Conservation (phyloP, 2,329 filamentous ascomycete genomes). For the Fusarium sp. region DNA sequence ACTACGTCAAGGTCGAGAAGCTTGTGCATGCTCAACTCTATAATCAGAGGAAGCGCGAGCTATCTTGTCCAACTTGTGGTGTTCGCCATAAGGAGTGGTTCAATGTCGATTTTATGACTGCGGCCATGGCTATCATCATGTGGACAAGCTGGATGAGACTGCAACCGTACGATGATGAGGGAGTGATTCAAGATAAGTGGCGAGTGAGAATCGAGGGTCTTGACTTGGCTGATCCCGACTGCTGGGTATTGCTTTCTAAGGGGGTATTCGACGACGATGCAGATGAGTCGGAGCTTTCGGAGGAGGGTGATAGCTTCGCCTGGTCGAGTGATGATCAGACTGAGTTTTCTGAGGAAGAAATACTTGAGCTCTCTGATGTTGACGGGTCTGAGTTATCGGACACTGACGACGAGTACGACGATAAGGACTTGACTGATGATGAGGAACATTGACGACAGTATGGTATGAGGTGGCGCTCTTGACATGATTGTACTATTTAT, state of each 20-base stretch:
- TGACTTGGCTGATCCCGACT: slow-evolving; percentile 46
- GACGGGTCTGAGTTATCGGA: slow-evolving; percentile 9
- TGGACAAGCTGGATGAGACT: slow-evolving; percentile 50
- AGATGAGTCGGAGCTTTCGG: slow-evolving; percentile 31
- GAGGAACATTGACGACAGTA: slow-evolving; percentile 1
- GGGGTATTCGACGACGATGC: slow-evolving; percentile 34
- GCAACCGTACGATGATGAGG: slow-evolving; percentile 49
- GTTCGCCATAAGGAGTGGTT: slow-evolving; percentile 51
- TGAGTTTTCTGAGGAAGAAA: slow-evolving; percentile 10
- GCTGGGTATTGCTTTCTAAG: slow-evolving; percentile 47
- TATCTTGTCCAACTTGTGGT: slow-evolving; percentile 44
- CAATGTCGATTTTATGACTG: slow-evolving; percentile 32
- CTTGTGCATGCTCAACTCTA: slow-evolving; percentile 51
- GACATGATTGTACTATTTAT: slow-evolving; percentile 13
- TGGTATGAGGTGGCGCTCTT: not conserved
- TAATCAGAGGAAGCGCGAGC: slow-evolving; percentile 48
- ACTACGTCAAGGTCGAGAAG: slow-evolving; percentile 49
- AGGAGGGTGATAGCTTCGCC: slow-evolving; percentile 21
- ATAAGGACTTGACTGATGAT: not conserved
- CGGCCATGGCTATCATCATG: slow-evolving; percentile 36
- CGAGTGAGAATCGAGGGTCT: slow-evolving; percentile 37
- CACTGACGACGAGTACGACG: slow-evolving; percentile 14
- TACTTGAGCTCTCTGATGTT: slow-evolving; percentile 1
- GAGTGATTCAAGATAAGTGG: slow-evolving; percentile 47
- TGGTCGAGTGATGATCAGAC: slow-evolving; percentile 26